Evolutionary conservation across 257 asterid species (phyloP), one percentile per base, ranked within the genome.

Genomic region (Craterostigma plantagineum): DNA sequence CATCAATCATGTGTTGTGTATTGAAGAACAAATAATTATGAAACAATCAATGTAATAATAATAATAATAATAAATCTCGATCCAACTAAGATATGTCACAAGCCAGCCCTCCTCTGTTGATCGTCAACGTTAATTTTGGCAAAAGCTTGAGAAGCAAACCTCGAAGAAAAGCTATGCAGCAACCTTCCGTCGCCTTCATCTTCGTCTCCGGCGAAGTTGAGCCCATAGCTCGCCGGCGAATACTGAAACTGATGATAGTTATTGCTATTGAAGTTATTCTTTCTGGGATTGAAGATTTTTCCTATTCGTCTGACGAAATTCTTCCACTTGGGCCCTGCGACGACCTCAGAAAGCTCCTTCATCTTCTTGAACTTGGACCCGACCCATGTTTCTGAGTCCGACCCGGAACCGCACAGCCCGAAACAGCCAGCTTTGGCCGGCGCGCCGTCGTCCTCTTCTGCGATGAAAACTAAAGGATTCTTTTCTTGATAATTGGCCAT

Each of bases 221-320:
- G 63, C 3, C 85, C 91, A 16, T 83, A 83, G 48, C 78, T 71
- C 27, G 65, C 55, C 35, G 92, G 85, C 52, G 74, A 71, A 38
- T 83, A 83, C 64, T 60, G 73, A 40, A 58, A 50, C 45, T 55
- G 56, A 17, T 1, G 5, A 23, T 23, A 23, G 30, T 23, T 23
- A 23, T 23, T 23, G 6, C 6, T 23, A 23, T 23, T n/a, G n/a
- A n/a, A n/a, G 8, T 52, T 35, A 4, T 42, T 16, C 11, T 35
- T 68, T 36, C 34, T 57, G 12, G 46, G 40, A 43, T 63, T 52
- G 12, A 55, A 60, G 23, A 62, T 17, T 35, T 49, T 64, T 11
- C 71, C 69, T 0, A 70, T 12, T 16, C 57, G 67, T 35, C 70
- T 56, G 7, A 68, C 47, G 5, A 68, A 36, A 16, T 65, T 71